Evolutionary conservation across 257 asterid genomes (phyloP).

Genomic region (Jacaranda mimosifolia): DNA sequence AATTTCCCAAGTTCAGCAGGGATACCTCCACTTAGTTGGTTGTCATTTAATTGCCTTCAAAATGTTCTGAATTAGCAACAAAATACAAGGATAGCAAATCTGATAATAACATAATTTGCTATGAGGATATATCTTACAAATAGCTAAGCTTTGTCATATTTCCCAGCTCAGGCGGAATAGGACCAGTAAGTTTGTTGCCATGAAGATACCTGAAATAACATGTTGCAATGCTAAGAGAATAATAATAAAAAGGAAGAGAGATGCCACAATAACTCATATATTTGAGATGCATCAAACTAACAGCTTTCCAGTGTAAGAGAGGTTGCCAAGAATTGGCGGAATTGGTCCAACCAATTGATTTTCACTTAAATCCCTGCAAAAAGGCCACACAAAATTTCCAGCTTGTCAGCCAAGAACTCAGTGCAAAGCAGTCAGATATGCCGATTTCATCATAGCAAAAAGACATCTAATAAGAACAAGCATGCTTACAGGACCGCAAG

Average conservation of each 20-base stretch:
- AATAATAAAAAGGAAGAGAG: not conserved
- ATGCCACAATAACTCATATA: not conserved
- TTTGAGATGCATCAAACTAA: conserved; percentile 43
- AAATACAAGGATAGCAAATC: not conserved
- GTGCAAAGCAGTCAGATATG: not conserved
- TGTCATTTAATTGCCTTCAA: conserved; percentile 90
- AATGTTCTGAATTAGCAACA: conserved; percentile 26
- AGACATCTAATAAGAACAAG: not conserved
- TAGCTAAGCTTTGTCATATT: conserved; percentile 94
- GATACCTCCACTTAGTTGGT: conserved; percentile 75
- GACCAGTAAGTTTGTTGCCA: conserved; percentile 94
- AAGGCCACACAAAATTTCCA: not conserved
- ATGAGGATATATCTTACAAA: conserved; percentile 57
- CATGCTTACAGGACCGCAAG: conserved; percentile 93
- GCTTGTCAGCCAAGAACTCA: too few species aligned
- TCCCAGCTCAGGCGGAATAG: conserved; percentile 89
- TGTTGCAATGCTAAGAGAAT: not conserved
- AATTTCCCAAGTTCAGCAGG: conserved; percentile 91
- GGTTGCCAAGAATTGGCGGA: conserved; percentile 87
- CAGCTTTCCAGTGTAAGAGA: conserved; percentile 98
- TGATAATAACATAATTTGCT: not conserved
- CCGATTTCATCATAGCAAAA: not conserved
- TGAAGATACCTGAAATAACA: conserved; percentile 77
- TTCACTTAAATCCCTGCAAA: conserved; percentile 91
- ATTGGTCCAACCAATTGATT: conserved; percentile 88